A percentile compares a stretch with the other conserved stretches of the same genome.
phyloP scores from a whole-genome alignment of 805 yeast species.

The Yarrowia divulgata region DNA sequence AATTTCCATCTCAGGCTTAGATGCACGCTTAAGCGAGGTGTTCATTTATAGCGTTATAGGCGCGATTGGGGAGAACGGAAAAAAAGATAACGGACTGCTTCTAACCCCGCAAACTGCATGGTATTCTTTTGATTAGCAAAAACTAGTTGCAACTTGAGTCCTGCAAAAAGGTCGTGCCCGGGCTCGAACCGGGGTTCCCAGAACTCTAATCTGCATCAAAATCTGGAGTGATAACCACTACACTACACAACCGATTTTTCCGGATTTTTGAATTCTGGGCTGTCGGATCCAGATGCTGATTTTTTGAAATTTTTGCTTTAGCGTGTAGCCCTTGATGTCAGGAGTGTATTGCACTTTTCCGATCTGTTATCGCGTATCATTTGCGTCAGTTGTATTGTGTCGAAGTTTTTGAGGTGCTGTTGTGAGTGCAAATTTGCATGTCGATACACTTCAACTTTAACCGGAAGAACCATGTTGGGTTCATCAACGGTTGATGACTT shows the following conservation, averaged over 20 bases:
- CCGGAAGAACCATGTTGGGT: background rate
- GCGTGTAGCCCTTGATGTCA: background rate
- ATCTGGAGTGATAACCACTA: conserved; percentile 51
- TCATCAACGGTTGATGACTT: background rate
- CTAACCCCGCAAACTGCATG: no score
- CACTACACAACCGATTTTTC: conserved; percentile 48
- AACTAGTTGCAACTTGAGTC: no score
- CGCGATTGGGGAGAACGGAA: no score
- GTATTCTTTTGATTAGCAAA: no score
- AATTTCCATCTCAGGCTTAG: conserved; percentile 15
- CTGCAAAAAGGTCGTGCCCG: conserved; percentile 49
- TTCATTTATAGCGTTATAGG: no score
- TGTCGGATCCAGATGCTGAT: background rate
- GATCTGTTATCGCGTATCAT: background rate
- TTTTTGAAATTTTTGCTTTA: background rate
- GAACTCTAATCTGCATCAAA: conserved; percentile 47
- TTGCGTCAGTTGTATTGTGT: background rate
- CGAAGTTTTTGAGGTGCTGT: background rate
- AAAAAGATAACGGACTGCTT: no score
- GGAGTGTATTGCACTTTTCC: background rate
- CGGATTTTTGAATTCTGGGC: background rate
- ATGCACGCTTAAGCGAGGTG: background rate
- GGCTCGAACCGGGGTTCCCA: conserved; percentile 53
- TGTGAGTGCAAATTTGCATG: background rate
- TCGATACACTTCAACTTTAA: background rate